Evolutionary conservation across 2,329 filamentous ascomycete species (phyloP), one percentile per base, ranked within the genome.

Genomic region (Monosporascus cannonballus): DNA sequence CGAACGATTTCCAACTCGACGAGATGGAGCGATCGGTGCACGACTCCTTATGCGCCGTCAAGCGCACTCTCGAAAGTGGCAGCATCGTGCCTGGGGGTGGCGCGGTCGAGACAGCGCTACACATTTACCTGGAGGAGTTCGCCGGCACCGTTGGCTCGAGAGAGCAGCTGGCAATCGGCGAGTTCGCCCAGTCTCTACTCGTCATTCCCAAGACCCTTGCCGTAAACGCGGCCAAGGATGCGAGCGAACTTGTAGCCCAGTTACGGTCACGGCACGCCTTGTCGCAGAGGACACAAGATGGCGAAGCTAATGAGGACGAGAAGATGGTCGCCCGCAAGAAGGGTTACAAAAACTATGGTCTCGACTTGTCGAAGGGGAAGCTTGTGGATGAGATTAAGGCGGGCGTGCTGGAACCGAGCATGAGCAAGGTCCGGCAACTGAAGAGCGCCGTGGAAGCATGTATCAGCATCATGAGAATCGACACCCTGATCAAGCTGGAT

Each of bases 1-100:
- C 94, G 62, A 97, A 99, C 73, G 94, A 99, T 72, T 97, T 89
- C 76, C 90, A 90, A 56, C 84, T 99, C 30, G 94, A 99, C 67
- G 94, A 99, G 80, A 99, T 97, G 93, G 94, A 99, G 80, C 89
- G 94, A 59, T 97, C 94, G 1, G 85, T 99, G 18, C 94, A 99
- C 76, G 94, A 99, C 73, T 96, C 93, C 15, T 80, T 99, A 47
- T 96, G 90, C 61, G 94, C 94, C 47, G 92, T 99, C 59, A 99
- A 99, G 85, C 85, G 94, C 63, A 96, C 94, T 3, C 80, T 99
- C 7, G 94, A 99, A 76, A 96, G 90, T 67, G 94, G 94, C 65
- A 92, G 89, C 73, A 95, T 99, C 60, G 94, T 99, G 39, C 94
- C 94, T 17, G 94, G 94, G 60, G 94, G 94, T 60, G 94, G 93